Conservation (phyloP, 2,329 filamentous ascomycete species). For the Monosporascus sp. region DNA sequence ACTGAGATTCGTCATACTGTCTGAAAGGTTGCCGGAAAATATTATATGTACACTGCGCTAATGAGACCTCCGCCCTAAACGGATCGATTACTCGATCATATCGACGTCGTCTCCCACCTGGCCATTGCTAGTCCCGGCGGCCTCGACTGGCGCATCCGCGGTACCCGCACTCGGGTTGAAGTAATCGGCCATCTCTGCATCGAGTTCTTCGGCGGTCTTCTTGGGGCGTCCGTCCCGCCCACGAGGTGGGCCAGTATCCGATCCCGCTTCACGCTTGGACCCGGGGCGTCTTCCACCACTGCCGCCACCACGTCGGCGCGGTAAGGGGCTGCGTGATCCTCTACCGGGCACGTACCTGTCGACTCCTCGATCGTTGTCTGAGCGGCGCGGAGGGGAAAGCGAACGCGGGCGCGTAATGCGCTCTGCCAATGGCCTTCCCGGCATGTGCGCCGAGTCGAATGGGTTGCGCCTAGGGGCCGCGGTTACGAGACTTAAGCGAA, state of each 20-base stretch:
- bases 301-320: conserved; percentile 41
- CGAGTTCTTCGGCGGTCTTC: conserved; percentile 88
- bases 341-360: conserved; percentile 70
- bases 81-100: conserved; percentile 57
- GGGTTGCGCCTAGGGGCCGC: conserved; percentile 48
- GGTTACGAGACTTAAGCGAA: conserved; percentile 64
- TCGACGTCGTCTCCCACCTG: conserved; percentile 54
- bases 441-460: conserved; percentile 51
- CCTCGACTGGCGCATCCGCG: conserved; percentile 32
- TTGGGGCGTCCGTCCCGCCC: conserved; percentile 57
- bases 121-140: conserved; percentile 19
- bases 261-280: conserved; percentile 39
- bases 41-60: too few relatives aligned
- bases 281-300: conserved; percentile 44
- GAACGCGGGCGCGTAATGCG: conserved; percentile 66
- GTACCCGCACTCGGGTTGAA: conserved; percentile 52
- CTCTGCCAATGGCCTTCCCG: conserved; percentile 54
- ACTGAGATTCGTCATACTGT: too few relatives aligned
- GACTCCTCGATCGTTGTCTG: conserved; percentile 57
- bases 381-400: conserved; percentile 42
- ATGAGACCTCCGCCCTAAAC: not conserved
- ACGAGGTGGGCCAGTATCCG: conserved; percentile 35
- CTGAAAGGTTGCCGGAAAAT: too few relatives aligned
- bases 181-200: conserved; percentile 97
- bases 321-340: conserved; percentile 56